These are phyloP conservation scores for Casuarina glauca DNA, from an alignment of 306 rosid species.

Conservation along the genomic window DNA sequence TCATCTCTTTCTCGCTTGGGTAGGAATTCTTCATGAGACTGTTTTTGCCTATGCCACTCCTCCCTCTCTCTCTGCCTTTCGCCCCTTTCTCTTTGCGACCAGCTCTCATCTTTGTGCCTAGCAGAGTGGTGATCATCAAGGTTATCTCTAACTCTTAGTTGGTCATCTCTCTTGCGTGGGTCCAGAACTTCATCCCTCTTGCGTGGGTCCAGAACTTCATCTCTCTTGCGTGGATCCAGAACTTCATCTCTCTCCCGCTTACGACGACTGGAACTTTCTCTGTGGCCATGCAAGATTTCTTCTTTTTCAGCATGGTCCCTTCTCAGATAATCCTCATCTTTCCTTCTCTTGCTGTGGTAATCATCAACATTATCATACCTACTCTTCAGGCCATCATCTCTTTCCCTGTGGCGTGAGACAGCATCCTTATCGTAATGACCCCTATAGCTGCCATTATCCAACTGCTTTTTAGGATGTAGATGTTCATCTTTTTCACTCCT, in stretches of 20 bases:
- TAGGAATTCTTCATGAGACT: slow-evolving; percentile 70
- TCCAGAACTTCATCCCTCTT: slow-evolving; percentile 80
- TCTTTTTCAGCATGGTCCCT: slow-evolving; percentile 81
- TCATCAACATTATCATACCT: slow-evolving; percentile 76
- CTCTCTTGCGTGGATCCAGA: slow-evolving; percentile 76
- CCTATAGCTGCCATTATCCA: slow-evolving; percentile 87
- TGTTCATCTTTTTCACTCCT: slow-evolving; percentile 71
- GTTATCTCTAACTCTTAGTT: slow-evolving; percentile 66
- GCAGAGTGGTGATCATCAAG: slow-evolving; percentile 69
- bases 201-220: slow-evolving; percentile 66
- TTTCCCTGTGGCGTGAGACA: slow-evolving; percentile 79
- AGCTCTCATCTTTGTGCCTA: slow-evolving; percentile 80
- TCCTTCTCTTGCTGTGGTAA: slow-evolving; percentile 83
- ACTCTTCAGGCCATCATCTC: slow-evolving; percentile 71
- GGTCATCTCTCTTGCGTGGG: slow-evolving; percentile 75
- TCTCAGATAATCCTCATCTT: slow-evolving; percentile 77
- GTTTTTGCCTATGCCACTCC: slow-evolving; percentile 84
- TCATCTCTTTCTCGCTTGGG: slow-evolving; percentile 87
- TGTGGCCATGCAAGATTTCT: slow-evolving; percentile 62
- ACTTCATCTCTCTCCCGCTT: slow-evolving; percentile 83
- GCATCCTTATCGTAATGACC: slow-evolving; percentile 77
- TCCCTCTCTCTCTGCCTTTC: slow-evolving; percentile 88
- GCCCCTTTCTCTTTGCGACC: slow-evolving; percentile 72
- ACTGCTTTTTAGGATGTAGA: slow-evolving; percentile 57
- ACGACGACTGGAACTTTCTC: slow-evolving; percentile 60